Base-by-base conservation (phyloP, 2,329 filamentous ascomycete genomes). In the Canariomyces notabilis region DNA sequence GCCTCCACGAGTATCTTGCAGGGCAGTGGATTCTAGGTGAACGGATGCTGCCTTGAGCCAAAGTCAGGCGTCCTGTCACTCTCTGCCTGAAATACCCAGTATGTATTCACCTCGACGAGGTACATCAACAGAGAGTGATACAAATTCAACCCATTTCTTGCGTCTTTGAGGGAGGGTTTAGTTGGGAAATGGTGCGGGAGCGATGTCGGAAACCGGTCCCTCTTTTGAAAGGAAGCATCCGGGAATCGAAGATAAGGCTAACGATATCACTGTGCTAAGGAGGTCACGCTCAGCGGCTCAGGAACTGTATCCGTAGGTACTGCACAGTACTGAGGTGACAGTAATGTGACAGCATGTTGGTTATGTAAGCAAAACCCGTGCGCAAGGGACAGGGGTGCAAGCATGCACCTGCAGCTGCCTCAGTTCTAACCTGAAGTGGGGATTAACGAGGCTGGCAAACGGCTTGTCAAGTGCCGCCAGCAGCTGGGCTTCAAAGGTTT, bases 161-260 rank as follows among this genome's bases (percentile, higher is more conserved):
- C n/a, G n/a, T n/a, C n/a, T n/a, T n/a, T n/a, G n/a, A n/a, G n/a
- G n/a, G n/a, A n/a, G n/a, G n/a, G n/a, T 46, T 16, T 33, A 20
- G 16, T 14, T 14, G 26, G 2, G 37, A 42, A 15, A 23, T n/a
- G n/a, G 11, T 22, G 16, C 18, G 7, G 29, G 33, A 48, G 53
- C 53, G 51, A 51, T 52, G 49, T 56, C 53, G 53, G 53, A 52
- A 52, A 38, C 42, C 35, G 32, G 18, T 26, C 12, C n/a, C 19
- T 18, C 19, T 29, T 6, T 29, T 23, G 37, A 26, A n/a, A n/a
- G 26, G 20, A n/a, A 29, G 36, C 16, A 43, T 51, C 19, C n/a
- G n/a, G n/a, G n/a, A n/a, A n/a, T n/a, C n/a, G n/a, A 40, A 47
- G 40, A 40, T 46, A 43, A 44, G 46, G 36, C 34, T 16, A 35